A percentile compares a stretch with the other conserved stretches of the same genome.
These are phyloP conservation scores for Excoecaria cochinchinensis DNA, from an alignment of 345 rosid genomes.

Conservation along the genomic window DNA sequence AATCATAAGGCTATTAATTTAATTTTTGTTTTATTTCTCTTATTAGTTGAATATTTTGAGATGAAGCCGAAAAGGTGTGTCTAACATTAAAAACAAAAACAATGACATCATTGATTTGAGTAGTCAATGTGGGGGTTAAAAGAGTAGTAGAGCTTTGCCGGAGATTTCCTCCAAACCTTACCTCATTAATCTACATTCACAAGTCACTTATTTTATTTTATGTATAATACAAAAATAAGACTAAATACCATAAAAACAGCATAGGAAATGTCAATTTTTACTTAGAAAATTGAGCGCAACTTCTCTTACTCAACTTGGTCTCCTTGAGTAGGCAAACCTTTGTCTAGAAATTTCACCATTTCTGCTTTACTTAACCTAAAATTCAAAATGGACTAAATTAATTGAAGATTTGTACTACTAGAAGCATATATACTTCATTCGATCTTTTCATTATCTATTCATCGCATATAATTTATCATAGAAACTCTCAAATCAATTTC, in stretches of 20 bases:
- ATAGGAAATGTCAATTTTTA: background rate
- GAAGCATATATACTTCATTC: no score
- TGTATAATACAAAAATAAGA: background rate
- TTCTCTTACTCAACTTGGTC: slow-evolving; percentile 3
- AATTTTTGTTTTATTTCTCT: no score
- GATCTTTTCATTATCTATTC: background rate
- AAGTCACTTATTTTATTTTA: slow-evolving; percentile 15
- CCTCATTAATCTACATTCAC: slow-evolving; percentile 31
- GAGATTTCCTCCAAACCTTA: slow-evolving; percentile 25
- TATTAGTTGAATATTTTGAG: no score
- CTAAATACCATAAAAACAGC: no score
- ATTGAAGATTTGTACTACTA: no score
- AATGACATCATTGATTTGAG: slow-evolving; percentile 13
- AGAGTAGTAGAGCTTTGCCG: slow-evolving; percentile 20
- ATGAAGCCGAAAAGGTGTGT: no score
- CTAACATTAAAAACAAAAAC: no score
- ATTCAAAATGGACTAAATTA: slow-evolving; percentile 3
- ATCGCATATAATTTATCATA: no score
- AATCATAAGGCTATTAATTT: no score
- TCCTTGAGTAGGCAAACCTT: background rate
- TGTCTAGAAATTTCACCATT: background rate
- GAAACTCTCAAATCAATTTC: no score
- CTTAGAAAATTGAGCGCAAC: background rate
- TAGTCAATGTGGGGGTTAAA: slow-evolving; percentile 28
- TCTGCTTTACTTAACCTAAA: background rate